Percentiles rank a stretch among this genome's conserved stretches.
Conservation (phyloP, 495 filamentous ascomycete species). For the Neurospora terricola region DNA sequence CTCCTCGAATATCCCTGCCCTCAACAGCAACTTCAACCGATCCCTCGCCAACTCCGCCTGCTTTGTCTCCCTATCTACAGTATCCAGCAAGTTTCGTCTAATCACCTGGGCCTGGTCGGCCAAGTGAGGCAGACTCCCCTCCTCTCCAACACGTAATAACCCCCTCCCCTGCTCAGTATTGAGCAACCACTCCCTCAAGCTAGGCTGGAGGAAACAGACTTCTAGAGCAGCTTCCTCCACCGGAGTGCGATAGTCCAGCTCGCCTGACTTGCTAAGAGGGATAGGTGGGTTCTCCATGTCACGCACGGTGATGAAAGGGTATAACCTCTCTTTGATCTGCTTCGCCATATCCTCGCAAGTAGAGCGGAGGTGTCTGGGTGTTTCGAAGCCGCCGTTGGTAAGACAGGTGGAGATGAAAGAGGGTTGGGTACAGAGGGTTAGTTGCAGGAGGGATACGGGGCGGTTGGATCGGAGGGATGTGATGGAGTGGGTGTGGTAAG, state of each 20-base stretch:
- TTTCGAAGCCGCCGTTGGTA: no score
- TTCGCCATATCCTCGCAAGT: no score
- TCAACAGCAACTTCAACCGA: background rate
- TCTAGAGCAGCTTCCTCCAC: no score
- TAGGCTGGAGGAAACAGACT: background rate
- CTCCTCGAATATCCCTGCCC: background rate
- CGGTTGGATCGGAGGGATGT: background rate
- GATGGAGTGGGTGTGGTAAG: background rate
- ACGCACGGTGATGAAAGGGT: background rate
- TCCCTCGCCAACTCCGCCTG: background rate
- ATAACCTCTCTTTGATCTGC: background rate
- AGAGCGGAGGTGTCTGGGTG: no score
- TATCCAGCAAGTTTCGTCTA: no score
- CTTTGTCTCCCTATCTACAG: background rate
- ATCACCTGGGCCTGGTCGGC: no score
- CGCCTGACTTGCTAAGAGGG: no score
- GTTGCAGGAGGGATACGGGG: background rate
- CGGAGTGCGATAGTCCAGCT: no score
- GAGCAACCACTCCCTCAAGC: background rate
- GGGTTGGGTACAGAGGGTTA: background rate
- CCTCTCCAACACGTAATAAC: background rate
- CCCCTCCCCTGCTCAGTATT: background rate
- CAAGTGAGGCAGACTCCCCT: no score
- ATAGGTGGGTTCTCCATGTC: no score
- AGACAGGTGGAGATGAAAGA: no score